Conservation (phyloP, 2,329 filamentous ascomycete genomes). For the Ascochyta rabiei region DNA sequence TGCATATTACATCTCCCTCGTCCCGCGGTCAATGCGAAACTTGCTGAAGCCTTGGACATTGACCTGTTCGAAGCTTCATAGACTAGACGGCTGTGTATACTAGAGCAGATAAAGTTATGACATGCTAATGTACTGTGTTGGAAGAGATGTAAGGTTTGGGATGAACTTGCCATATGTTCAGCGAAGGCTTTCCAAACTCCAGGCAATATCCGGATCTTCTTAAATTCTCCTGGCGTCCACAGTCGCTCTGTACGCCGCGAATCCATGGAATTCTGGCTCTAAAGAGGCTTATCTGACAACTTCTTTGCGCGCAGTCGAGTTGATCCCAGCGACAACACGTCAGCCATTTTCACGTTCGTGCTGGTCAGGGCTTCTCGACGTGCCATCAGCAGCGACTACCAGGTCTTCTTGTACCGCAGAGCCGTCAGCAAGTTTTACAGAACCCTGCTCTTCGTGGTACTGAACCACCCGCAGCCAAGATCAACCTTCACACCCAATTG, state of each 20-base stretch:
- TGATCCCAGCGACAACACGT: constrained; percentile 15
- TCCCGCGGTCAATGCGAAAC: no score
- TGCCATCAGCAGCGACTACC: constrained; percentile 44
- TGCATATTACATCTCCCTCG: no score
- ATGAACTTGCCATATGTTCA: constrained; percentile 26
- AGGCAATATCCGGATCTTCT: constrained; percentile 26
- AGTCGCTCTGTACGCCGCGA: constrained; percentile 65
- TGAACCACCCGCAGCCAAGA: constrained; percentile 7
- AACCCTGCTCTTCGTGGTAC: constrained; percentile 22
- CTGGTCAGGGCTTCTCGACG: constrained; percentile 35
- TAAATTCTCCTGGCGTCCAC: constrained; percentile 57
- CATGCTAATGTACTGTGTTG: no score
- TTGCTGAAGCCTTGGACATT: no score
- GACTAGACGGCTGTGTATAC: no score
- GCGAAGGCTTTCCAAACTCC: constrained; percentile 24
- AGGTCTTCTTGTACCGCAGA: constrained; percentile 45
- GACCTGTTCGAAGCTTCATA: no score
- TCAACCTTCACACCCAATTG: constrained; percentile 15
- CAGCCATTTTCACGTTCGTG: neutral
- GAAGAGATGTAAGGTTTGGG: neutral
- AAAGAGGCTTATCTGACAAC: neutral
- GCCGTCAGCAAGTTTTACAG: constrained; percentile 46
- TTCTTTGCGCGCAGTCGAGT: constrained; percentile 56
- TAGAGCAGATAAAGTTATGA: no score
- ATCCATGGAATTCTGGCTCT: constrained; percentile 49